phyloP scores from a whole-genome alignment of 202 grass and related monocot species.

The Tripidium arundinaceum region DNA sequence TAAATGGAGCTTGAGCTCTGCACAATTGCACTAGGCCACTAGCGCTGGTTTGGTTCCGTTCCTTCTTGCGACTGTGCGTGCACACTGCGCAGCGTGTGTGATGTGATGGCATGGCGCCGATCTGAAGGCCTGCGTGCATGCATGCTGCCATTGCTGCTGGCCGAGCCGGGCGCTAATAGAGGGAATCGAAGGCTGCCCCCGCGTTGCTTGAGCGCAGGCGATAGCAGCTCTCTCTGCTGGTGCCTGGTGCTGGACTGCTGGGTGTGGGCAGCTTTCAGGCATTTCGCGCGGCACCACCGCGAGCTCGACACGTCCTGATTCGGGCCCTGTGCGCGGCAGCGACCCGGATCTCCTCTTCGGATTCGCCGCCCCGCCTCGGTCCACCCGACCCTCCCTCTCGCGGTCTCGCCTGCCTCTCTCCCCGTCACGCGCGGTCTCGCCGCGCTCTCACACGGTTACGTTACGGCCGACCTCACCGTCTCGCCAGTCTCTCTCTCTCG shows the following conservation, averaged over 20 bases:
- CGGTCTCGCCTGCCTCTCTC: too few relatives aligned
- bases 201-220: conserved; percentile 3
- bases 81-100: too few relatives aligned
- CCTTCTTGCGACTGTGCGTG: neutral
- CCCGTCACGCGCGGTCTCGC: neutral
- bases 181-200: too few relatives aligned
- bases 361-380: neutral
- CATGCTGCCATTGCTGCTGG: neutral
- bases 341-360: conserved; percentile 24
- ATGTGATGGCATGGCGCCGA: neutral
- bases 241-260: neutral
- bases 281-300: conserved; percentile 11
- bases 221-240: neutral
- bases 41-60: neutral
- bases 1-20: too few relatives aligned
- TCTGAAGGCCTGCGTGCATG: neutral
- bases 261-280: neutral
- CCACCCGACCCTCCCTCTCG: too few relatives aligned
- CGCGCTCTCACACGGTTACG: neutral
- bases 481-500: neutral
- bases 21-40: neutral
- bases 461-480: neutral
- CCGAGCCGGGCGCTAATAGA: neutral
- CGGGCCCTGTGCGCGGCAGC: conserved; percentile 2
- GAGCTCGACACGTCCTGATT: conserved; percentile 46